Base-by-base conservation (phyloP, 805 yeast genomes). In the Kodamaea lidongshanica region DNA sequence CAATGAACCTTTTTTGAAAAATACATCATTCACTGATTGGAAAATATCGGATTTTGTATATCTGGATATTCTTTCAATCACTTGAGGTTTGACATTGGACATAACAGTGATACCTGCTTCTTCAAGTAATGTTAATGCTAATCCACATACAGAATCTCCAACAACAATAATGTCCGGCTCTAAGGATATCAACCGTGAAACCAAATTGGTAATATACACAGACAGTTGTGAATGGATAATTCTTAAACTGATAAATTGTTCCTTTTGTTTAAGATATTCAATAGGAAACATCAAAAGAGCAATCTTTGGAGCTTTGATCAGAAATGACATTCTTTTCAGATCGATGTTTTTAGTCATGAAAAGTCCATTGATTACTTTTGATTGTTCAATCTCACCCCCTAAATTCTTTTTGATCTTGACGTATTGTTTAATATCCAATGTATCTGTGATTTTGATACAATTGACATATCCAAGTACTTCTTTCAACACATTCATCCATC, bases 311-410 rank as follows among this genome's bases (percentile, higher is more conserved):
- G 72, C 67, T 0, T 50, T 45, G 6, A 94, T 64, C 14, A 52
- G 48, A 5, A 73, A 53, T 0, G 86, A 73, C 98, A 92, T 94
- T 1, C 71, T 52, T 46, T 79, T 84, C 21, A 83, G 64, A 3
- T 95, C 95, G 25, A 88, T 61, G 11, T 78, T 74, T 41, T 87
- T 86, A 0, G 96, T 81, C 54, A 88, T 86, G 3, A 85, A 80
- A 4, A 85, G 56, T 0, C 98, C 99, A 46, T 81, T 77, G 3
- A 89, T 52, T 17, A 73, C 69, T 16, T 59, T 58, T 0, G 39
- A 74, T 24, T 81, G 77, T 4, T 62, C 58, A 1, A 79, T 71
- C 1, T 51, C 35, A 0, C 94, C 92, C 1, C 98, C 97, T 1
- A 79, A 67, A 6, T 89, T 74, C 36, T 86, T 69, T 49, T 92